Evolutionary conservation across 768 basidiomycete species (phyloP), one percentile per base, ranked within the genome.

Genomic region (Collybia sp.): DNA sequence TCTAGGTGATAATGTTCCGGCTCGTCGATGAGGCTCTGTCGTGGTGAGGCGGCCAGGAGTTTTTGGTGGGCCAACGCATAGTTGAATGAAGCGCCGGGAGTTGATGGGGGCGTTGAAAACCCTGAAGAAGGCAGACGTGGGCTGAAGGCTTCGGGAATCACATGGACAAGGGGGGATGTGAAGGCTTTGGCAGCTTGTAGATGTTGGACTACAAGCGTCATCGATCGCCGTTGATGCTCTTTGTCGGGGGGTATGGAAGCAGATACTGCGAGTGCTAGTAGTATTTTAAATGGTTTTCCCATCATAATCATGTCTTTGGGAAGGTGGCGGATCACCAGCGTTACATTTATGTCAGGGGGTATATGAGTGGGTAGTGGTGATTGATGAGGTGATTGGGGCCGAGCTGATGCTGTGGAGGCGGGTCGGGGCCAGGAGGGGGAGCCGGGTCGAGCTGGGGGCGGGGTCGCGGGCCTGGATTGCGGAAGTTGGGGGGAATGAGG

Each of bases 191-290:
- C 67, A 15, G 74, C 71, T 37, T 75, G 72, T 12, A 87, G 63
- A 53, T 86, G 85, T 54, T 92, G 89, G 6, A 89, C 71, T 13
- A 73, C 83, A 19, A 90, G 61, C 11, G 63, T 62, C 19, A 83
- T 52, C 5, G 68, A 57, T 17, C 82, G 72, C 39, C 68, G 66
- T 18, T 55, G 48, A 44, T 54, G 40, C 30, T 53, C 58, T 30
- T 56, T 58, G 17, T 61, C 60, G 30, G 65, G 49, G 3, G 71
- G 70, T n/a, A 76, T 54, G 6, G 62, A 52, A 8, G 75, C 72
- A 3, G 79, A 72, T 19, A 84, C 57, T 17, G 73, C 71, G 12
- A 89, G 63, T 2, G 73, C 67, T 41, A 83, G 76, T 10, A 63
- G 57, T 38, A 89, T 67, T 1, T 64, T 69, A 55, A 92, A 89